A percentile compares a stretch with the other conserved stretches of the same genome.
phyloP scores from a whole-genome alignment of 106 monocot species.

The Dendrobium nobile region DNA sequence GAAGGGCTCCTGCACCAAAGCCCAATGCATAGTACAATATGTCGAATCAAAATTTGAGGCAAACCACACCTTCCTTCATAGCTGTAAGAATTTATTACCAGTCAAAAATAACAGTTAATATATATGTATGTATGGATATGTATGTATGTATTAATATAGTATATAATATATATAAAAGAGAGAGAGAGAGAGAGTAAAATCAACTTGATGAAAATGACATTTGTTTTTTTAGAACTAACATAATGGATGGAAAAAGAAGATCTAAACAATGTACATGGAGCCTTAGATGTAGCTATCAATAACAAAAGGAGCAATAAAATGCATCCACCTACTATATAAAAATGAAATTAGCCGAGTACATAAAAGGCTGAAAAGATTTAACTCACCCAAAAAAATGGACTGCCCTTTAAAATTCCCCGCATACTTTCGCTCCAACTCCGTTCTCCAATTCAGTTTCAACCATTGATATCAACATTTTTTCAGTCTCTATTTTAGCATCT shows the following conservation, averaged over 20 bases:
- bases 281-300: not conserved
- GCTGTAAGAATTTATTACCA: slow-evolving; percentile 25
- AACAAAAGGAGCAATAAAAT: not conserved
- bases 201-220: not conserved
- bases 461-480: slow-evolving; percentile 92
- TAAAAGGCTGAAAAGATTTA: not conserved
- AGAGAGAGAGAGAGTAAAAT: not conserved
- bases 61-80: slow-evolving; percentile 97
- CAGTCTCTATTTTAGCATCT: slow-evolving; percentile 99
- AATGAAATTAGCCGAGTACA: not conserved
- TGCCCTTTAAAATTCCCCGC: slow-evolving; percentile 73
- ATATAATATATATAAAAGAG: not conserved
- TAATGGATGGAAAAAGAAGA: not conserved
- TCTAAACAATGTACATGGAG: not conserved
- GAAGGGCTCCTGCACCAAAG: slow-evolving; percentile 80
- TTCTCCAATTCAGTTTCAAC: slow-evolving; percentile 92
- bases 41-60: slow-evolving; percentile 92
- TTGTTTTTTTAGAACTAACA: not conserved
- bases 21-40: slow-evolving; percentile 95
- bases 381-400: slow-evolving; percentile 88
- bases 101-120: not conserved
- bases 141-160: not conserved
- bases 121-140: not conserved
- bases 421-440: slow-evolving; percentile 57
- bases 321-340: not conserved